Percentiles rank a stretch among this genome's conserved stretches.
phyloP scores from a whole-genome alignment of 257 asterid species.

The Gynochthodes officinalis region DNA sequence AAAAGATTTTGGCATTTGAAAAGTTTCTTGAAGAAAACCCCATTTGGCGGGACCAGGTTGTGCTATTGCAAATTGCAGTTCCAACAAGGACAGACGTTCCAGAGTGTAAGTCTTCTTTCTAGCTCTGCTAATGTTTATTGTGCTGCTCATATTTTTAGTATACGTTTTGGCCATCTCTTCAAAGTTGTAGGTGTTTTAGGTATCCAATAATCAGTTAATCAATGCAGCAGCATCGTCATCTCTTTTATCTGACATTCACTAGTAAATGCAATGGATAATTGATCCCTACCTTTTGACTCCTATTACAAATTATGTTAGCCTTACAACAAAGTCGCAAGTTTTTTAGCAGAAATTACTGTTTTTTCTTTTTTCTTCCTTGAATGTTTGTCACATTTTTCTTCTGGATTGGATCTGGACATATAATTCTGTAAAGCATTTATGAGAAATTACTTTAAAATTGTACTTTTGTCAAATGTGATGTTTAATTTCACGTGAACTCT shows the following conservation, averaged over 20 bases:
- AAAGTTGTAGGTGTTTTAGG: neutral
- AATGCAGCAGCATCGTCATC: neutral
- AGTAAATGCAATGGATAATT: no score
- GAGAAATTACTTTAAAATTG: neutral
- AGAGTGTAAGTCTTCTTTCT: slow-evolving; percentile 66
- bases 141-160: slow-evolving; percentile 1
- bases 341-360: neutral
- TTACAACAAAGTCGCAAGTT: neutral
- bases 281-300: neutral
- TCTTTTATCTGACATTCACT: no score
- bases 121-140: slow-evolving; percentile 20
- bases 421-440: neutral
- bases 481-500: neutral
- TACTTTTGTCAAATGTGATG: neutral
- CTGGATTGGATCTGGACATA: slow-evolving; percentile 1
- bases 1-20: slow-evolving; percentile 92
- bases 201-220: neutral
- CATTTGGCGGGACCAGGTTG: slow-evolving; percentile 82
- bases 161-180: neutral
- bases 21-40: slow-evolving; percentile 96
- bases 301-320: neutral
- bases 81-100: slow-evolving; percentile 98
- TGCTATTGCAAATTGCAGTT: slow-evolving; percentile 87
- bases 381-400: neutral
- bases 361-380: neutral